phyloP scores from a whole-genome alignment of 2,329 filamentous ascomycete genomes.

The Penicillium sp. region DNA sequence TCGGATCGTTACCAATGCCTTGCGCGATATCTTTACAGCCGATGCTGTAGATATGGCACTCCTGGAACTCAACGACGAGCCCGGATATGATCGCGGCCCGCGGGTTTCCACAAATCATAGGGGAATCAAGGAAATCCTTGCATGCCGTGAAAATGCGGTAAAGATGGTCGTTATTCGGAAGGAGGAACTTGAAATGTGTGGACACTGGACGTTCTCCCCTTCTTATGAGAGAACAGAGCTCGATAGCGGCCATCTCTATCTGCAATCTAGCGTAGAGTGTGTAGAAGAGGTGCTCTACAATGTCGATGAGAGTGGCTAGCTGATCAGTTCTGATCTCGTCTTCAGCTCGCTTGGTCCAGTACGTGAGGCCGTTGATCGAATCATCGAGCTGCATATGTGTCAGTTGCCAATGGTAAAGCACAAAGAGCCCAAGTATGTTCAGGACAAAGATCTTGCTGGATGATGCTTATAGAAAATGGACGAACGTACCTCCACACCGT shows the following conservation, averaged over 20 bases:
- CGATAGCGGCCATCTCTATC: constrained; percentile 37
- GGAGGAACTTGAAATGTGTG: constrained; percentile 16
- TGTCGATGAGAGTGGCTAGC: constrained; percentile 31
- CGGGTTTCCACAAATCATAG: constrained; percentile 26
- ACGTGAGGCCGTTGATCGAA: constrained; percentile 27
- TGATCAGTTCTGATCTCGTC: constrained; percentile 26
- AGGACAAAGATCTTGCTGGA: no score
- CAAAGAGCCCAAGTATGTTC: neutral
- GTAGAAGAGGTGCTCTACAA: constrained; percentile 38
- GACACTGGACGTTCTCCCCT: constrained; percentile 21
- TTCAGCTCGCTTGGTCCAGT: constrained; percentile 34
- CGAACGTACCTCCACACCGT: constrained; percentile 34
- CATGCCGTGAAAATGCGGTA: constrained; percentile 34
- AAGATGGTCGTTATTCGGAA: constrained; percentile 37
- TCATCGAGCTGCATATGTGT: constrained; percentile 29
- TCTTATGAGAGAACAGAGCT: constrained; percentile 35
- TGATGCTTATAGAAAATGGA: neutral
- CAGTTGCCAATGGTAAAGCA: neutral
- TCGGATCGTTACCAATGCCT: constrained; percentile 23
- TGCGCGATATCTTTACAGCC: constrained; percentile 14
- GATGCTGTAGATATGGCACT: constrained; percentile 26
- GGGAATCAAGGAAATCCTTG: constrained; percentile 32
- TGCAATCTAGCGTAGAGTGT: constrained; percentile 36
- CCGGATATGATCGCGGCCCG: constrained; percentile 27
- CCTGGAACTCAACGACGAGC: constrained; percentile 30